These are phyloP conservation scores for Knoxdaviesia capensis DNA, from an alignment of 2,329 filamentous ascomycete species.

Conservation along the genomic window DNA sequence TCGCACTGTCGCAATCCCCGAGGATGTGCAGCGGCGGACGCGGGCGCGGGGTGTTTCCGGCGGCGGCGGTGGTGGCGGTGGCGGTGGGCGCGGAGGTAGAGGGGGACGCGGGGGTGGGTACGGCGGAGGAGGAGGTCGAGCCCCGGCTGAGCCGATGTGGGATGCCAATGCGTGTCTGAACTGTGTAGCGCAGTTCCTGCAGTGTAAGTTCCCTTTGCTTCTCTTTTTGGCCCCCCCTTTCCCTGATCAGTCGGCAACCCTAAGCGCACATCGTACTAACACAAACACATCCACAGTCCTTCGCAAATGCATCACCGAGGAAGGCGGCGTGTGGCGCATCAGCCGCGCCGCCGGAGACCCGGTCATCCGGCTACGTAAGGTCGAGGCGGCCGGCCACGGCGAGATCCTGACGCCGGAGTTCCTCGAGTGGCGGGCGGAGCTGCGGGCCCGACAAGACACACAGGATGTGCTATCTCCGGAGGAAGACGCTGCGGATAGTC, in stretches of 20 bases:
- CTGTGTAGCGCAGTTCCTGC: constrained; percentile 59
- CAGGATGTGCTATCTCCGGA: no score
- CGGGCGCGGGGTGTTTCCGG: constrained; percentile 20
- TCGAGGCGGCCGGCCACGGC: constrained; percentile 57
- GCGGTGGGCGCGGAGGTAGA: no score
- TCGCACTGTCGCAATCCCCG: constrained; percentile 59
- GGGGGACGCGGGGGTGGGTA: no score
- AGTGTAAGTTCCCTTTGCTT: constrained; percentile 33
- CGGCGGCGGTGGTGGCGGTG: no score
- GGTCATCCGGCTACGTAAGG: constrained; percentile 51
- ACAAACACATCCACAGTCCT: constrained; percentile 26
- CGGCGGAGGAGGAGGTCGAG: no score
- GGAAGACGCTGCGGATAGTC: no score
- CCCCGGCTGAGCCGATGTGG: constrained; percentile 27
- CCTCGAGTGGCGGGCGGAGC: constrained; percentile 48
- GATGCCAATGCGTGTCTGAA: constrained; percentile 90
- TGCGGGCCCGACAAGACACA: background rate
- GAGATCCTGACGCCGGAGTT: constrained; percentile 61
- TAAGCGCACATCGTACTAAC: constrained; percentile 6
- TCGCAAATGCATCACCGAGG: constrained; percentile 40
- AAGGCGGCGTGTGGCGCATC: constrained; percentile 61
- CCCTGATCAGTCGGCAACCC: background rate
- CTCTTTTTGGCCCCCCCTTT: background rate
- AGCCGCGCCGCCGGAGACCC: constrained; percentile 39
- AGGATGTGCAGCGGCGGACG: constrained; percentile 46